Base-by-base conservation (phyloP, 306 rosid genomes). In the Coriaria nepalensis region DNA sequence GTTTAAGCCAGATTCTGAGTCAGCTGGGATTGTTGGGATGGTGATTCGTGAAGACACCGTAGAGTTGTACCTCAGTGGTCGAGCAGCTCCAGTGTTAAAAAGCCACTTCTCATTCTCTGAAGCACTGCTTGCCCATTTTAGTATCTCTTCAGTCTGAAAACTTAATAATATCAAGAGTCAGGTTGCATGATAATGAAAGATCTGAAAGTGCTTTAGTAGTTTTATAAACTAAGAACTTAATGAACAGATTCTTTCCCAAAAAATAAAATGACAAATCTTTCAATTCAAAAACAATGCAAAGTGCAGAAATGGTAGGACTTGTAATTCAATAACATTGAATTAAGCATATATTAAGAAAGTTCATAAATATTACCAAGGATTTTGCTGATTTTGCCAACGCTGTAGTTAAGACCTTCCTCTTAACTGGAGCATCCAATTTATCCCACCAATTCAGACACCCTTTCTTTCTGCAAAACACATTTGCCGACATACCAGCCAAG, bases 361-460 rank as follows among this genome's bases (percentile, higher is more conserved):
- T 57, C 50, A 38, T 56, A 35, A 49, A 10, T 72, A 43, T 68
- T 87, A 87, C 94, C 96, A 87, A 69, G 20, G 60, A 37, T 72
- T 74, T 71, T 10, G 87, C 87, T 5, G 87, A 62, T 61, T 78
- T 84, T 41, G 75, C 83, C 45, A 84, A 52, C 49, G 71, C 50
- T 4, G 81, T 60, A 4, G 75, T 61, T 55, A 78, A 55, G 13
- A 80, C 45, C 47, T 75, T 80, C 50, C 57, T 59, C 78, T 75
- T 71, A 2, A 56, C 61, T 34, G 65, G 51, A 10, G 49, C 47
- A 66, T 87, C 93, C 74, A 87, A 56, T 63, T 69, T 78, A 41
- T 45, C 42, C 94, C 96, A 87, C 94, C 94, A 87, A 38, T 78
- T 87, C 53, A 87, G 73, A 50, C 87, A 87, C 34, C 96, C 87